A percentile compares a stretch with the other conserved stretches of the same genome.
These are phyloP conservation scores for Didymellaceae sp. DNA, from an alignment of 2,329 filamentous ascomycete genomes.

Conservation along the genomic window DNA sequence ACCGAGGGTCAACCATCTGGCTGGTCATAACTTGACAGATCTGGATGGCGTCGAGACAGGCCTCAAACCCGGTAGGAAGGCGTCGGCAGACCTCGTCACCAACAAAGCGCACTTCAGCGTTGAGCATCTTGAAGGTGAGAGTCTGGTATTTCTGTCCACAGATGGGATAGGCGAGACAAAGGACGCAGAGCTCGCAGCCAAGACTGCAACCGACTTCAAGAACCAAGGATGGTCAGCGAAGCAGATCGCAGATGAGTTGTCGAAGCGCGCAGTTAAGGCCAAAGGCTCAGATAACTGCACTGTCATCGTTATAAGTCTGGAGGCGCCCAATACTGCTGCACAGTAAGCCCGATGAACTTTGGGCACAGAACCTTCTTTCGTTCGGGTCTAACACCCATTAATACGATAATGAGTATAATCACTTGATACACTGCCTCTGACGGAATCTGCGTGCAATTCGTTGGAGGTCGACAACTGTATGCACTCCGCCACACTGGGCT, in stretches of 20 bases:
- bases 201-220: conserved; percentile 24
- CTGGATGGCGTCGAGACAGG: conserved; percentile 33
- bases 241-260: conserved; percentile 27
- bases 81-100: conserved; percentile 29
- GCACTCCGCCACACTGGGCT: conserved; percentile 5
- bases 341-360: too few species aligned
- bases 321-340: conserved; percentile 3
- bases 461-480: conserved; percentile 1
- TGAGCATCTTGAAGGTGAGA: conserved; percentile 24
- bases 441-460: not conserved
- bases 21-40: conserved; percentile 33
- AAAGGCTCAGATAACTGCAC: conserved; percentile 34
- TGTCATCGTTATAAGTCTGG: conserved; percentile 23
- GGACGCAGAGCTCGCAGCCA: conserved; percentile 26
- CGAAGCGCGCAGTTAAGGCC: conserved; percentile 20
- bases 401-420: too few species aligned
- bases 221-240: conserved; percentile 21
- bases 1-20: conserved; percentile 33
- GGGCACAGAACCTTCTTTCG: too few species aligned
- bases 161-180: conserved; percentile 31
- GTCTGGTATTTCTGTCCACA: conserved; percentile 28
- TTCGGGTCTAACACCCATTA: too few species aligned
- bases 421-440: not conserved
- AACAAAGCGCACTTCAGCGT: conserved; percentile 33
- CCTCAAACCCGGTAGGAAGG: conserved; percentile 29